A percentile compares a stretch with the other conserved stretches of the same genome.
Evolutionary conservation across 495 filamentous ascomycete genomes (phyloP).

Genomic region (Corynascus novoguineensis): DNA sequence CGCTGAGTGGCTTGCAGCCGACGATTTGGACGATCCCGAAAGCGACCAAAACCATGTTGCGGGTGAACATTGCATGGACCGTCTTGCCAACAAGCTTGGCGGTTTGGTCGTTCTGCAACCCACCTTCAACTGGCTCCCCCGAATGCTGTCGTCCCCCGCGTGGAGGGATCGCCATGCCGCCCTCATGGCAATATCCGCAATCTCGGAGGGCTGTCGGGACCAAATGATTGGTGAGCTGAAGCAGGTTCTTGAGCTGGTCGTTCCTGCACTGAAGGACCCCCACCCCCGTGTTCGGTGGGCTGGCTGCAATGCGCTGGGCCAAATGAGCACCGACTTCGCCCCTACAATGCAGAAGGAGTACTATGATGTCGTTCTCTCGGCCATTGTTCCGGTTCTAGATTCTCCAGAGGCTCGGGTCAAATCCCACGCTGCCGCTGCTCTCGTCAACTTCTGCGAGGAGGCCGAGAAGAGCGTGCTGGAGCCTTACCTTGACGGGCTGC

Average conservation of each 20-base stretch:
- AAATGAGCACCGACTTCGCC: constrained; percentile 99
- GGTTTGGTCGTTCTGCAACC: constrained; percentile 79
- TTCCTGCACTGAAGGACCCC: constrained; percentile 83
- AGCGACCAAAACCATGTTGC: constrained; percentile 97
- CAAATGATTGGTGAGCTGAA: constrained; percentile 92
- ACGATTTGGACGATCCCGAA: constrained; percentile 93
- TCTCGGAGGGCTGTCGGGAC: constrained; percentile 94
- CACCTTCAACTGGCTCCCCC: constrained; percentile 94
- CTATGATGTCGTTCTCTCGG: constrained; percentile 74
- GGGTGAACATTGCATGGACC: constrained; percentile 98
- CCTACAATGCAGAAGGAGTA: constrained; percentile 98
- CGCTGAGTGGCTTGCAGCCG: constrained; percentile 83
- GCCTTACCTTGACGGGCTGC: constrained; percentile 85
- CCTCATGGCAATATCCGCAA: constrained; percentile 98
- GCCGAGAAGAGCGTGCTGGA: constrained; percentile 88
- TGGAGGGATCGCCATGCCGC: constrained; percentile 97
- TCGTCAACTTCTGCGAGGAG: constrained; percentile 99
- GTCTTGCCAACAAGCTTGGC: constrained; percentile 94
- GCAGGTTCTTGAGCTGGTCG: constrained; percentile 87
- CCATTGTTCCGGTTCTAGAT: constrained; percentile 88
- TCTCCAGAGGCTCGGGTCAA: constrained; percentile 91
- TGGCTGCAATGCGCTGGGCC: constrained; percentile 96
- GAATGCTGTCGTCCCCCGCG: constrained; percentile 91
- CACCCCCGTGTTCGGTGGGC: constrained; percentile 97
- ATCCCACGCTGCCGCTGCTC: constrained; percentile 90